phyloP scores from a whole-genome alignment of 2,329 filamentous ascomycete species.

The Myrmaecium sp. region DNA sequence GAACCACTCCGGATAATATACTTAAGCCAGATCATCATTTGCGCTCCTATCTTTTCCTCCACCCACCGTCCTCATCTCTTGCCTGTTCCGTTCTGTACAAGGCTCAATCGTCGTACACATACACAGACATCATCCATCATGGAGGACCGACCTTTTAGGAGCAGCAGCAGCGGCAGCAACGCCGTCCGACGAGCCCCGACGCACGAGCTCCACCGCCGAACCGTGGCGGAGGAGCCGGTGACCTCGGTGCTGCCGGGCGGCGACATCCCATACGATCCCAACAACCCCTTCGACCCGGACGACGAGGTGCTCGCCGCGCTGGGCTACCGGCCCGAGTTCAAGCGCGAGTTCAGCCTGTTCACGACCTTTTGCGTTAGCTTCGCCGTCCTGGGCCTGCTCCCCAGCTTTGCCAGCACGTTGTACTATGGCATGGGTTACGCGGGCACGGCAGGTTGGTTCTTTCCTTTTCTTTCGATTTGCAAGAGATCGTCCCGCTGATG shows the following conservation, averaged over 20 bases:
- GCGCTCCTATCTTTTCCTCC: too few relatives aligned
- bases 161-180: too few relatives aligned
- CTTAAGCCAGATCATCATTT: too few relatives aligned
- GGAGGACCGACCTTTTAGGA: too few relatives aligned
- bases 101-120: too few relatives aligned
- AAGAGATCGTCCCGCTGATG: slow-evolving; percentile 1
- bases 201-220: too few relatives aligned
- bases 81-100: too few relatives aligned
- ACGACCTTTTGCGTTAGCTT: slow-evolving; percentile 61
- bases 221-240: slow-evolving; percentile 32
- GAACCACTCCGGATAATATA: too few relatives aligned
- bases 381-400: slow-evolving; percentile 52
- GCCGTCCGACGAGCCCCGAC: too few relatives aligned
- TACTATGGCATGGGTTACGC: slow-evolving; percentile 47
- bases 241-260: slow-evolving; percentile 34
- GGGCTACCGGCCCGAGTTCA: slow-evolving; percentile 47
- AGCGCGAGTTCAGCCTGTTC: slow-evolving; percentile 56
- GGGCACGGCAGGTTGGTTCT: slow-evolving; percentile 20
- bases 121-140: too few relatives aligned
- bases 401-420: slow-evolving; percentile 54
- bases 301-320: slow-evolving; percentile 45
- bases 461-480: background rate
- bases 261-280: slow-evolving; percentile 30
- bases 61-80: too few relatives aligned
- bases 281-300: slow-evolving; percentile 32